These are phyloP conservation scores for Cordia subcordata DNA, from an alignment of 257 asterid genomes.

Conservation along the genomic window DNA sequence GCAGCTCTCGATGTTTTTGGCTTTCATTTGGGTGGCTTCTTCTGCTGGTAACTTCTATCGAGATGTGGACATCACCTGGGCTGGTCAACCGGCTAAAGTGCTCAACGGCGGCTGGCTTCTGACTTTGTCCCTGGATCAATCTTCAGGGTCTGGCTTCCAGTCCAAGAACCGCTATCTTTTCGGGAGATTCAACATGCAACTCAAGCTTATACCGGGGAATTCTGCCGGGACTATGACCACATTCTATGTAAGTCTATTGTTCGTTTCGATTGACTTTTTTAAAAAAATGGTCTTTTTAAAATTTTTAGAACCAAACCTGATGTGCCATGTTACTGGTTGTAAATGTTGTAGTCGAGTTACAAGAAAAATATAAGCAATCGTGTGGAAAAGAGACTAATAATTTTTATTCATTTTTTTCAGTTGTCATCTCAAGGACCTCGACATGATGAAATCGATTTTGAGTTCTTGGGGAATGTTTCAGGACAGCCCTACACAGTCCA, in stretches of 20 bases:
- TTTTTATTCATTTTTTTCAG: slow-evolving; percentile 13
- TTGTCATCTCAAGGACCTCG: slow-evolving; percentile 31
- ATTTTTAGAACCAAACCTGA: too few relatives aligned
- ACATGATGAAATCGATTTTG: slow-evolving; percentile 45
- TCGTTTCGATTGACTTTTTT: too few relatives aligned
- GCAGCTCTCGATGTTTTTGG: background rate
- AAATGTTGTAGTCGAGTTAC: too few relatives aligned
- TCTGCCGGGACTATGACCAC: slow-evolving; percentile 15
- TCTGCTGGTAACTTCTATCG: slow-evolving; percentile 9
- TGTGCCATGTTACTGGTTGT: too few relatives aligned
- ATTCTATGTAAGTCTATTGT: slow-evolving; percentile 7
- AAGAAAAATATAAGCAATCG: too few relatives aligned
- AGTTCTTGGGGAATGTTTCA: slow-evolving; percentile 32
- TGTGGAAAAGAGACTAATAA: too few relatives aligned
- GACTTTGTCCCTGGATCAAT: slow-evolving; percentile 13
- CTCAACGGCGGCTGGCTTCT: slow-evolving; percentile 10
- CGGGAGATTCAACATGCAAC: slow-evolving; percentile 12
- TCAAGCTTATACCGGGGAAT: slow-evolving; percentile 12
- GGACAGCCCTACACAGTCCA: slow-evolving; percentile 41
- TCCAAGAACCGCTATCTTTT: slow-evolving; percentile 9
- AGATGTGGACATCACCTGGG: slow-evolving; percentile 15
- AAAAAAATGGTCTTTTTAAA: too few relatives aligned
- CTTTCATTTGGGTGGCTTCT: slow-evolving; percentile 1
- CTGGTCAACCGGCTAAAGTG: slow-evolving; percentile 3
- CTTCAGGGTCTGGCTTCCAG: slow-evolving; percentile 13